Evolutionary conservation across 2,329 filamentous ascomycete species (phyloP).

Genomic region (Colletotrichum destructivum): DNA sequence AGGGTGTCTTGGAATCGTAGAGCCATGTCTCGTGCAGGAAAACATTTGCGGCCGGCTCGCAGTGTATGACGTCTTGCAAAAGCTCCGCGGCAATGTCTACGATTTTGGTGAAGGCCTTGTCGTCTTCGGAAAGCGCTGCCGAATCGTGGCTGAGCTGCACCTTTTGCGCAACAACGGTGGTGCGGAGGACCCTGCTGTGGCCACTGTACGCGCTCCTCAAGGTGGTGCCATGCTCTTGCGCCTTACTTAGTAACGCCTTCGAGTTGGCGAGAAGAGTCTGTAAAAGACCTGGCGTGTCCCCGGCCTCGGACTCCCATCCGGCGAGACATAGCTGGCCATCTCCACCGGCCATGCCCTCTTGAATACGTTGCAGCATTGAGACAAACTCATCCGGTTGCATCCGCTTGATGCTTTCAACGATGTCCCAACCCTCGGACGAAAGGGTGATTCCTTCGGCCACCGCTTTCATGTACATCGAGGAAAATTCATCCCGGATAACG

Average conservation of each 20-base stretch:
- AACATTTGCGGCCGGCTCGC: constrained; percentile 60
- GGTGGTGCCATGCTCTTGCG: constrained; percentile 61
- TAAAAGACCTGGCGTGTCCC: constrained; percentile 54
- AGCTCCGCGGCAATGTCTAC: constrained; percentile 70
- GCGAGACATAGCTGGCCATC: constrained; percentile 55
- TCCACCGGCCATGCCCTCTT: constrained; percentile 54
- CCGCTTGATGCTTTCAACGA: constrained; percentile 72
- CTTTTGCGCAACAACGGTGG: constrained; percentile 85
- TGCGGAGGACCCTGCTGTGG: constrained; percentile 78
- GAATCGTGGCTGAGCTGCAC: constrained; percentile 85
- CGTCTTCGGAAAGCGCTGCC: constrained; percentile 78
- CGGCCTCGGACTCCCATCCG: constrained; percentile 51
- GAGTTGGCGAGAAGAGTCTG: constrained; percentile 62
- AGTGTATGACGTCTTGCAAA: constrained; percentile 57
- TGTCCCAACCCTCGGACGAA: constrained; percentile 65
- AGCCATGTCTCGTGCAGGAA: constrained; percentile 82
- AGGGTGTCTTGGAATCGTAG: constrained; percentile 80
- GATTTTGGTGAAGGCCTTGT: constrained; percentile 78
- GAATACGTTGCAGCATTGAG: constrained; percentile 59
- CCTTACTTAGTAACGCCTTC: constrained; percentile 60
- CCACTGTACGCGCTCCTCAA: constrained; percentile 84
- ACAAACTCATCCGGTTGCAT: constrained; percentile 68
- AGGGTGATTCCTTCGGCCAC: constrained; percentile 68
- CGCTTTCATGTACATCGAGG: constrained; percentile 73
- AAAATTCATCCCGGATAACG: constrained; percentile 59